Evolutionary conservation across 83 land plant species (phyloP).

Genomic region (Thuja plicata): DNA sequence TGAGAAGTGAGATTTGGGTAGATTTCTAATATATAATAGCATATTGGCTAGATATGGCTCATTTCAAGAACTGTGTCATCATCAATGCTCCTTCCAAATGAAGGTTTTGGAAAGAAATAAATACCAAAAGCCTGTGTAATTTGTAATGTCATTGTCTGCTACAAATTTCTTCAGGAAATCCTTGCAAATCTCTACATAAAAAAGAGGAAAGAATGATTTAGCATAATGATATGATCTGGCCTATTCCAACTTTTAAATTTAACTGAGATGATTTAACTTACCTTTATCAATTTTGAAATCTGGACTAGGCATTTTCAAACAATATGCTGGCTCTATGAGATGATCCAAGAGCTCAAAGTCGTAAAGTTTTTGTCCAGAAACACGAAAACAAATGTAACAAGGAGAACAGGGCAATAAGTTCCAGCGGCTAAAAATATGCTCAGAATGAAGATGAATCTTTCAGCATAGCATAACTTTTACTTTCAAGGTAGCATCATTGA

Average conservation of each 20-base stretch:
- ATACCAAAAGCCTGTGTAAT: slow-evolving; percentile 88
- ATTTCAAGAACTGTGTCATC: not conserved
- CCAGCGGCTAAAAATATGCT: no score
- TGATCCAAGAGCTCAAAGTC: not conserved
- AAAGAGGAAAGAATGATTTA: not conserved
- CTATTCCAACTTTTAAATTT: not conserved
- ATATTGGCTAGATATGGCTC: no score
- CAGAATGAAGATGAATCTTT: no score
- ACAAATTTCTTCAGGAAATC: slow-evolving; percentile 76
- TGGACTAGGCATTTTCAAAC: slow-evolving; percentile 30
- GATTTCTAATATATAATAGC: no score
- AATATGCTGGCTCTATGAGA: not conserved
- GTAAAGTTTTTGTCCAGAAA: not conserved
- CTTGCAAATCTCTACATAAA: slow-evolving; percentile 65
- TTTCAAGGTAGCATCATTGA: no score
- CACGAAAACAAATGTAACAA: not conserved
- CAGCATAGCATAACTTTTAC: no score
- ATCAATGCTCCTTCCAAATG: not conserved
- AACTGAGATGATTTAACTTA: slow-evolving; percentile 8
- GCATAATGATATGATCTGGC: not conserved
- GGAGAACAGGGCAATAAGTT: no score
- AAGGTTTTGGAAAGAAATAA: slow-evolving; percentile 20
- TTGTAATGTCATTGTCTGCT: slow-evolving; percentile 67
- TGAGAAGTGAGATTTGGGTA: no score
- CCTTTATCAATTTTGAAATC: slow-evolving; percentile 55